Percentiles rank a stretch among this genome's conserved stretches.
phyloP scores from a whole-genome alignment of 345 rosid species.

The Salix koriyanagi region DNA sequence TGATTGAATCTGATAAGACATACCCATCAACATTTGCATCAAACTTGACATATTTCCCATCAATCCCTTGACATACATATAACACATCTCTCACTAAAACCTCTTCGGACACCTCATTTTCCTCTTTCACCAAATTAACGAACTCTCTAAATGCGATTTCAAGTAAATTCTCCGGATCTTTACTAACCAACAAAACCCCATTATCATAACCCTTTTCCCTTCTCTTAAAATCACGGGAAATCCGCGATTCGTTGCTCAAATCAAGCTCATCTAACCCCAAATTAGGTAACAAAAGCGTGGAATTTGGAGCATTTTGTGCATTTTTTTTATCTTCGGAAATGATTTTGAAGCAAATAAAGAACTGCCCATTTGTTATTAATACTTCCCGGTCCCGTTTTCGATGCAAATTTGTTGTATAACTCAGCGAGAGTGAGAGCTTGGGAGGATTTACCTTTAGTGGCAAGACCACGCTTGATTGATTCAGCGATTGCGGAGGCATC shows the following conservation, averaged over 20 bases:
- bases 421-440: constrained; percentile 84
- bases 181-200: constrained; percentile 67
- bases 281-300: constrained; percentile 56
- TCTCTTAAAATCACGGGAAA: constrained; percentile 24
- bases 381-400: constrained; percentile 81
- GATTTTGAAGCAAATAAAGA: constrained; percentile 69
- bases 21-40: constrained; percentile 65
- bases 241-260: constrained; percentile 27
- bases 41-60: constrained; percentile 79
- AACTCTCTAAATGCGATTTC: constrained; percentile 79
- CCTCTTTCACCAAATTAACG: constrained; percentile 63
- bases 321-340: constrained; percentile 63
- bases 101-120: constrained; percentile 88
- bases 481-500: constrained; percentile 83
- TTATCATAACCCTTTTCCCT: constrained; percentile 50
- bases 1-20: constrained; percentile 48
- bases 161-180: constrained; percentile 75
- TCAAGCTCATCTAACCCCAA: constrained; percentile 37
- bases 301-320: constrained; percentile 33
- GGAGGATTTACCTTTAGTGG: constrained; percentile 81
- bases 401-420: constrained; percentile 73
- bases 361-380: constrained; percentile 91
- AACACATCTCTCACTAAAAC: constrained; percentile 82
- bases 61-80: constrained; percentile 91
- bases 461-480: constrained; percentile 91